Conservation (phyloP, 139 green algal species). For the Nannochloris sp. region DNA sequence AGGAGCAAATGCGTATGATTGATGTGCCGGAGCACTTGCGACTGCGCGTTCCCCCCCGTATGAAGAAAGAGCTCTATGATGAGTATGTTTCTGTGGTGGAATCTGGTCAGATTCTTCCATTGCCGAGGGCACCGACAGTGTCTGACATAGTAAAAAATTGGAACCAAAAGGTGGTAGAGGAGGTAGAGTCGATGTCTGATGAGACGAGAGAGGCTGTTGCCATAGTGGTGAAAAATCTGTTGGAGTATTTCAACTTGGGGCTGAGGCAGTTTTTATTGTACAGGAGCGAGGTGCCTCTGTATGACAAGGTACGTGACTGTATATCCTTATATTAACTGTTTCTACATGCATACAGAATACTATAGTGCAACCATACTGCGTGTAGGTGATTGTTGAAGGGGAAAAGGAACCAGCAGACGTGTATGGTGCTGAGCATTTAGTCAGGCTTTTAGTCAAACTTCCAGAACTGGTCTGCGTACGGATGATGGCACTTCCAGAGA, state of each 20-base stretch:
- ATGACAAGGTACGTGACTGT: not conserved
- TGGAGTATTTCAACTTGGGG: constrained; percentile 76
- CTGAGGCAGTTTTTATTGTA: constrained; percentile 72
- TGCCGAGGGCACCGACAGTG: constrained; percentile 42
- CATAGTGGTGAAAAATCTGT: constrained; percentile 41
- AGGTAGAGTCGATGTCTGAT: not conserved
- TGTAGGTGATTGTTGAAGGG: not conserved
- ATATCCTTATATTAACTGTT: too few relatives aligned
- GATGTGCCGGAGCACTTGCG: constrained; percentile 33
- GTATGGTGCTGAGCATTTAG: constrained; percentile 82
- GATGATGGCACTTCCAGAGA: constrained; percentile 18
- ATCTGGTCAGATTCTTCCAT: constrained; percentile 37
- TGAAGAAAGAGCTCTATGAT: constrained; percentile 67
- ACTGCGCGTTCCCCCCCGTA: constrained; percentile 44
- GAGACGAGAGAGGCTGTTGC: constrained; percentile 2
- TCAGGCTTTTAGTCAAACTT: constrained; percentile 80
- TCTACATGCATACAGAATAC: too few relatives aligned
- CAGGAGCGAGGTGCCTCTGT: constrained; percentile 40
- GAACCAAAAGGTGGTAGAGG: constrained; percentile 13
- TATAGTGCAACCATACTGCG: too few relatives aligned
- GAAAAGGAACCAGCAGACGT: constrained; percentile 40
- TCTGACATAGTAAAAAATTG: constrained; percentile 1
- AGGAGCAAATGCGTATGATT: not conserved
- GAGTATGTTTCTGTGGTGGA: constrained; percentile 56
- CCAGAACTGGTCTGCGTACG: constrained; percentile 60